phyloP scores from a whole-genome alignment of 2,329 filamentous ascomycete species.

The Fonsecaea pugnacius region DNA sequence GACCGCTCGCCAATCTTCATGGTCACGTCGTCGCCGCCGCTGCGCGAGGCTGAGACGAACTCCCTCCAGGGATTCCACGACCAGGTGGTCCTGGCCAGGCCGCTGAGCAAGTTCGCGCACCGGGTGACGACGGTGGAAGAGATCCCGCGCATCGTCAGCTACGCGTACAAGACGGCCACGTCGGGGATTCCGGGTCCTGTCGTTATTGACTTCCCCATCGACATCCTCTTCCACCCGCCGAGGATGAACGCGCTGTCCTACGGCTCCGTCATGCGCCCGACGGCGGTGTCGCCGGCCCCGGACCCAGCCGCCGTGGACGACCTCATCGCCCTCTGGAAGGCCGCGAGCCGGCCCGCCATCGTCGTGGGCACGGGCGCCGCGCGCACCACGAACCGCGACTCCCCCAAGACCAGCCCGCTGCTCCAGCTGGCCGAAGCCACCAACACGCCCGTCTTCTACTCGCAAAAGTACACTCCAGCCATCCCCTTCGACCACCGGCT shows the following conservation, averaged over 20 bases:
- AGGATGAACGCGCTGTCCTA: constrained; percentile 46
- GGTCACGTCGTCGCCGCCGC: constrained; percentile 51
- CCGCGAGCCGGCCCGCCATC: constrained; percentile 47
- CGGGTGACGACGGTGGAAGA: constrained; percentile 52
- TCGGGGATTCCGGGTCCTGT: constrained; percentile 48
- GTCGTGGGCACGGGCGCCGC: constrained; percentile 49
- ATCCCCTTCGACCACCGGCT: constrained; percentile 42
- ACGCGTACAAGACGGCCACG: constrained; percentile 48
- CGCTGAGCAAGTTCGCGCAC: constrained; percentile 54
- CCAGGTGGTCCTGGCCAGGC: constrained; percentile 51
- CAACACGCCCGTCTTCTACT: constrained; percentile 49
- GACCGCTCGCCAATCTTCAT: constrained; percentile 53
- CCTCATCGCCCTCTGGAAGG: constrained; percentile 41
- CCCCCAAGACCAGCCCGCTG: constrained; percentile 40
- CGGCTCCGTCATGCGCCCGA: constrained; percentile 47
- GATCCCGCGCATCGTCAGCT: constrained; percentile 51
- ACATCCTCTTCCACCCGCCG: constrained; percentile 51
- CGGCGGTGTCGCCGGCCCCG: constrained; percentile 44
- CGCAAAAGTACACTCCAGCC: constrained; percentile 37
- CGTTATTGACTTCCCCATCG: constrained; percentile 41
- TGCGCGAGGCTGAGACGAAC: constrained; percentile 54
- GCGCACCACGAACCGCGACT: constrained; percentile 28
- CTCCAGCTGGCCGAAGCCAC: constrained; percentile 43
- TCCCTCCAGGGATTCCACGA: constrained; percentile 54
- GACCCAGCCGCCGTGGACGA: constrained; percentile 45